Evolutionary conservation across 75 land plant genomes (phyloP).

Genomic region (Larix kaempferi): DNA sequence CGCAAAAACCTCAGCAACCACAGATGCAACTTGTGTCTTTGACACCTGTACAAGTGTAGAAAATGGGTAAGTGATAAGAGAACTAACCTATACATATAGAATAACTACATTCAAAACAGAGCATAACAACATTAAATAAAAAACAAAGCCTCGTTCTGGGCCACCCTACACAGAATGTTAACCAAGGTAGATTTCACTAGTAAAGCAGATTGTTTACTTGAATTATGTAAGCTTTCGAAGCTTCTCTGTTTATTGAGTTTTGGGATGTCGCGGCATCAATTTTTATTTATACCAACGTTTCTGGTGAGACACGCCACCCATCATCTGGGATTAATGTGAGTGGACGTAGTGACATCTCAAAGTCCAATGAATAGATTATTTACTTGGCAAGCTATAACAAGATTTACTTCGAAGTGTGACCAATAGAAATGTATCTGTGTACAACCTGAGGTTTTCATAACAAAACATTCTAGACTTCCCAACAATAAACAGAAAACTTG

Average conservation of each 20-base stretch:
- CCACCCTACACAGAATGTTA: not conserved
- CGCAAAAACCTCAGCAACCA: conserved; percentile 79
- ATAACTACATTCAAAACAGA: not conserved
- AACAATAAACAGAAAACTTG: not conserved
- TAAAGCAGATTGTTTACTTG: no score
- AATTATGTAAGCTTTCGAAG: no score
- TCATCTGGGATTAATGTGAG: no score
- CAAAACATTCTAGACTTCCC: not conserved
- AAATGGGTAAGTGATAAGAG: conserved; percentile 3
- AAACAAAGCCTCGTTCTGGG: not conserved
- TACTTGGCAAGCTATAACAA: not conserved
- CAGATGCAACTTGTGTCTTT: conserved; percentile 66
- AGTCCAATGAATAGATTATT: not conserved
- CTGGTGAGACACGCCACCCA: not conserved
- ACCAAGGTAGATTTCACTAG: not conserved
- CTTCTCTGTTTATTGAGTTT: not conserved
- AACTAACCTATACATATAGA: not conserved
- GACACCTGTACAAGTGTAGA: conserved; percentile 51
- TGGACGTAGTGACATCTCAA: no score
- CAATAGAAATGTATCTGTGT: no score
- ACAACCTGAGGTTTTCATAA: not conserved
- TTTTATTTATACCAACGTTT: not conserved
- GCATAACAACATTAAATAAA: not conserved
- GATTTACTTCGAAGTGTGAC: not conserved
- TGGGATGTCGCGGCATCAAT: not conserved